Base-by-base conservation (phyloP, 1,284 basidiomycete species). In the Filobasidium uniguttulatum region DNA sequence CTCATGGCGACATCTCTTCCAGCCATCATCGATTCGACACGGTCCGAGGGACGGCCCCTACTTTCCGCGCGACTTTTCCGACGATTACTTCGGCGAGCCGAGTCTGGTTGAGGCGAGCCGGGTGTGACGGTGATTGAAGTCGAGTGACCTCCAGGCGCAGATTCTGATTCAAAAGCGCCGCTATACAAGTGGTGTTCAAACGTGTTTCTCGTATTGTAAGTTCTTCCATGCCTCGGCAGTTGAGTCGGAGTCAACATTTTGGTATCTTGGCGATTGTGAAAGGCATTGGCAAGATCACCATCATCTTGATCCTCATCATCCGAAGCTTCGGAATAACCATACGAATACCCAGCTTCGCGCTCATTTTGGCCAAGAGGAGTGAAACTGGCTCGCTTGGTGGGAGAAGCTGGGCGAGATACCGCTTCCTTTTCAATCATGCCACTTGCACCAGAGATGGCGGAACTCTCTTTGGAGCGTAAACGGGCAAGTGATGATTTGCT, bases 21-120 rank as follows among this genome's bases (percentile, higher is more conserved):
- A 62, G 57, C 22, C 46, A 35, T 34, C 79, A 59, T 89, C 85
- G 67, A 88, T 78, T 57, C 82, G 85, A 4, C 78, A 78, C 41
- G 86, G 73, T 4, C 52, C 54, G 50, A 62, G 52, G 15, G 58
- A 48, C 38, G 29, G 5, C 17, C 5, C 15, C 44, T 33, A 12
- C 43, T 31, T n/a, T 55, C 44, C 55, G 48, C 56, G 49, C 50
- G 60, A 61, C 55, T 60, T 10, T 22, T 25, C 5, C 4, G 37
- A 19, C 10, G 37, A 22, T n/a, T n/a, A n/a, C n/a, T n/a, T n/a
- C n/a, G n/a, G n/a, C n/a, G n/a, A n/a, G n/a, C n/a, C n/a, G n/a
- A n/a, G n/a, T n/a, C n/a, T n/a, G n/a, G n/a, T n/a, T n/a, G n/a
- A n/a, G n/a, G n/a, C n/a, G n/a, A n/a, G n/a, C n/a, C n/a, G n/a